These are phyloP conservation scores for Betula pendula DNA, from an alignment of 306 rosid genomes.

Conservation along the genomic window DNA sequence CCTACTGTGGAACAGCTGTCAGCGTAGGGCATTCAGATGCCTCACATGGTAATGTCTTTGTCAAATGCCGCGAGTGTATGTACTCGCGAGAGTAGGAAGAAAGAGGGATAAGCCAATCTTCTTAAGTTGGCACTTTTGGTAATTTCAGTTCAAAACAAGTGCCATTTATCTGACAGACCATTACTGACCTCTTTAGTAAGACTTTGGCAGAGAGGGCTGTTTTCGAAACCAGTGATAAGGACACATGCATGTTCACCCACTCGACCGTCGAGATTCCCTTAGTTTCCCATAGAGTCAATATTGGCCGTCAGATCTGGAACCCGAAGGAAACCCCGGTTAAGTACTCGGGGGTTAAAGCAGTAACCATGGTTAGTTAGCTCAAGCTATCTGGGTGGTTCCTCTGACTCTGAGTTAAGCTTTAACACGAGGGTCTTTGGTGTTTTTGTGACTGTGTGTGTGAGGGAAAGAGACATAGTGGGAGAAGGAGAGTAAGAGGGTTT, in stretches of 20 bases:
- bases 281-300: constrained; percentile 19
- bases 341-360: neutral
- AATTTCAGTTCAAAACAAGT: neutral
- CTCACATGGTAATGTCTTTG: constrained; percentile 33
- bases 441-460: constrained; percentile 21
- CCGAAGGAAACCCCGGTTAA: constrained; percentile 30
- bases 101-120: neutral
- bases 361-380: constrained; percentile 50
- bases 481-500: neutral
- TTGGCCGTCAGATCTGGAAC: constrained; percentile 32
- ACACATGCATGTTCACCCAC: constrained; percentile 78
- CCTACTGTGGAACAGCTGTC: neutral
- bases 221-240: constrained; percentile 70
- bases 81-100: constrained; percentile 7
- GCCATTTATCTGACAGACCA: constrained; percentile 32
- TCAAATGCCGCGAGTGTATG: neutral
- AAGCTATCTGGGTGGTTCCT: neutral
- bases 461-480: constrained; percentile 9
- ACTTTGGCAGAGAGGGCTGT: constrained; percentile 34
- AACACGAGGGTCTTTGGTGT: constrained; percentile 18
- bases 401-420: constrained; percentile 38
- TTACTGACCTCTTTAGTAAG: constrained; percentile 33
- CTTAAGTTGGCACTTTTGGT: constrained; percentile 27
- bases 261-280: constrained; percentile 61
- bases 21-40: neutral